Conservation (phyloP, 257 asterid species). For the Capsicum baccatum region DNA sequence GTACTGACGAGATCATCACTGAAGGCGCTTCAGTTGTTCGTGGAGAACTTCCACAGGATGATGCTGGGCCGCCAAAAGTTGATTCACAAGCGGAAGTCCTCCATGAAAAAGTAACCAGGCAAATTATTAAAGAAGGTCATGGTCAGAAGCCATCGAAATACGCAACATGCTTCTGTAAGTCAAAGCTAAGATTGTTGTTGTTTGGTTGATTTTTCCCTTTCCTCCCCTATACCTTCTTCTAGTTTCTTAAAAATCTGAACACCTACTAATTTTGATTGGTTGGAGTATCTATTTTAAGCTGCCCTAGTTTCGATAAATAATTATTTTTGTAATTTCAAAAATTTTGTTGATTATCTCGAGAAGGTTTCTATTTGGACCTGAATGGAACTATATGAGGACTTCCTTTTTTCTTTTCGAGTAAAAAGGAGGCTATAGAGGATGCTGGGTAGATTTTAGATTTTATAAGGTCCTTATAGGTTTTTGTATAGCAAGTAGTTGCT, state of each 20-base stretch:
- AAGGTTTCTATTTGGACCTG: neutral
- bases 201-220: neutral
- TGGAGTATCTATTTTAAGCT: neutral
- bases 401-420: no score
- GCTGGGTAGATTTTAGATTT: no score
- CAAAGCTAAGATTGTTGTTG: constrained; percentile 17
- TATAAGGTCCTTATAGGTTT: no score
- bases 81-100: constrained; percentile 72
- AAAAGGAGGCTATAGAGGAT: no score
- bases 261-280: constrained; percentile 12
- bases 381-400: no score
- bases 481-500: no score
- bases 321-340: neutral
- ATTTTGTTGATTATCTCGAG: neutral
- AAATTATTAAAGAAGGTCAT: constrained; percentile 84
- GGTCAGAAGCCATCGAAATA: constrained; percentile 95
- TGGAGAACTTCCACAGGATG: constrained; percentile 79
- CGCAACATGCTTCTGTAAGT: constrained; percentile 95
- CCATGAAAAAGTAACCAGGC: constrained; percentile 90
- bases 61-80: constrained; percentile 75
- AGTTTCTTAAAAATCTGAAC: constrained; percentile 15
- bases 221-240: neutral
- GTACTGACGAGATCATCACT: constrained; percentile 57
- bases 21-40: constrained; percentile 81
- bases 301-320: neutral